phyloP scores from a whole-genome alignment of 2,329 filamentous ascomycete genomes.

The Pezicula neosporulosa region DNA sequence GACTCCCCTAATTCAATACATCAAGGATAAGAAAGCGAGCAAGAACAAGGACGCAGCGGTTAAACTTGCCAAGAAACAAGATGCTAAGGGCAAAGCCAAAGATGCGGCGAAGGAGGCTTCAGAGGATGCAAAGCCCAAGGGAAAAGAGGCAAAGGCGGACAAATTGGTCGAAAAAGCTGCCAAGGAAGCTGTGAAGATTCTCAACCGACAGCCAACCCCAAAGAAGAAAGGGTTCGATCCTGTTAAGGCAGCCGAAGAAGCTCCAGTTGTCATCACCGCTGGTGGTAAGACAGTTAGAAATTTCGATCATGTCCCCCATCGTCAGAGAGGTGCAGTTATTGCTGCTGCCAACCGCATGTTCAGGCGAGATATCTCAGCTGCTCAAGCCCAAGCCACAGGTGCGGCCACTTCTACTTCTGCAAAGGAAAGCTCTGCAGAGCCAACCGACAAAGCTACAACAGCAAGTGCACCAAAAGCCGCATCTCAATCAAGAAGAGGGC shows the following conservation, averaged over 20 bases:
- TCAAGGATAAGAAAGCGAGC: slow-evolving; percentile 88
- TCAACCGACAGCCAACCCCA: slow-evolving; percentile 55
- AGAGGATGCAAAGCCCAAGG: slow-evolving; percentile 49
- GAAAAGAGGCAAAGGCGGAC: slow-evolving; percentile 61
- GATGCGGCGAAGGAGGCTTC: slow-evolving; percentile 45
- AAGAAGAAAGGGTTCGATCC: slow-evolving; percentile 31
- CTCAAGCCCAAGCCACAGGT: slow-evolving; percentile 5
- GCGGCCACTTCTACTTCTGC: slow-evolving; percentile 4
- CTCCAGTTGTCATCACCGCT: slow-evolving; percentile 30
- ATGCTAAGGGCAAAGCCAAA: slow-evolving; percentile 41
- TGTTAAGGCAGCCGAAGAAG: slow-evolving; percentile 23
- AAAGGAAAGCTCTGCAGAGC: neutral
- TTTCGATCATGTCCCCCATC: slow-evolving; percentile 41
- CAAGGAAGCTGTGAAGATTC: slow-evolving; percentile 60
- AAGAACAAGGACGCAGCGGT: slow-evolving; percentile 55
- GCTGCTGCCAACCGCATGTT: slow-evolving; percentile 61
- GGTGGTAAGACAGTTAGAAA: slow-evolving; percentile 41
- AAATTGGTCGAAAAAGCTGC: slow-evolving; percentile 60
- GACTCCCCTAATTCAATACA: slow-evolving; percentile 84
- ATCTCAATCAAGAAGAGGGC: slow-evolving; percentile 15
- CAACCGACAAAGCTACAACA: slow-evolving; percentile 7
- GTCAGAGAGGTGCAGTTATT: slow-evolving; percentile 41
- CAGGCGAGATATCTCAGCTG: slow-evolving; percentile 53
- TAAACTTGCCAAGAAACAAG: slow-evolving; percentile 50
- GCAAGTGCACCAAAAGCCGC: slow-evolving; percentile 28